Evolutionary conservation across 2,329 filamentous ascomycete genomes (phyloP).

Genomic region (Leptographium galeiforme): DNA sequence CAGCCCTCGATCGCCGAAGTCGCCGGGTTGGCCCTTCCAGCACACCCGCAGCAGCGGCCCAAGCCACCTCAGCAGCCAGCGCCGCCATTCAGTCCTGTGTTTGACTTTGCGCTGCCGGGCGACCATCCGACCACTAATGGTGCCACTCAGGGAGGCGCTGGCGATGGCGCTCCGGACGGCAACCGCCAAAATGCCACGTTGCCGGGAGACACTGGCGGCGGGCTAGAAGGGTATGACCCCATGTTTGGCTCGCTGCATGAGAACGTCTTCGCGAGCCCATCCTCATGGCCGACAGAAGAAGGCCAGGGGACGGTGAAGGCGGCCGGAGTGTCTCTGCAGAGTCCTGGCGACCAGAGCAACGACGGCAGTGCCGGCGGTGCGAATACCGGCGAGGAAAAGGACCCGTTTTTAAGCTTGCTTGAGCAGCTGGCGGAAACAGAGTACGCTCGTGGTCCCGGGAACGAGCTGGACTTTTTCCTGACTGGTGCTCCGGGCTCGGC

Average conservation of each 20-base stretch:
- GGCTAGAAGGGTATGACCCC: conserved; percentile 33
- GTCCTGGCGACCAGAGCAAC: conserved; percentile 35
- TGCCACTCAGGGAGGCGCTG: background rate
- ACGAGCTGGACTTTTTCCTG: conserved; percentile 72
- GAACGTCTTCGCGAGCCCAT: conserved; percentile 37
- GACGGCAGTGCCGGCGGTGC: conserved; percentile 33
- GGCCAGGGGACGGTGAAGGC: conserved; percentile 4
- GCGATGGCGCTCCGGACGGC: background rate
- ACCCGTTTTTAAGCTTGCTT: conserved; percentile 65
- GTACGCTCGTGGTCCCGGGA: conserved; percentile 51
- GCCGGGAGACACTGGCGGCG: background rate
- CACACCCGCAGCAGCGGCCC: conserved; percentile 11
- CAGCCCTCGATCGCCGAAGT: background rate
- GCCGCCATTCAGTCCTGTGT: conserved; percentile 13
- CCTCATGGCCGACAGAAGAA: conserved; percentile 34
- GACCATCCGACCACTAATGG: background rate
- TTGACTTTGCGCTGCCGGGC: conserved; percentile 10
- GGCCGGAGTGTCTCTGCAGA: conserved; percentile 18
- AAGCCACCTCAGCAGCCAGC: background rate
- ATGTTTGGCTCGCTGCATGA: conserved; percentile 46
- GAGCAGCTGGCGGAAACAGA: conserved; percentile 79
- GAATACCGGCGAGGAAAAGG: conserved; percentile 50
- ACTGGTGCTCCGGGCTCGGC: conserved; percentile 2
- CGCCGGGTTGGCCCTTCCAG: background rate
- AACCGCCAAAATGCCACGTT: background rate